Conservation (phyloP, 441 rosid genomes). For the Syzygium syzygioides region DNA sequence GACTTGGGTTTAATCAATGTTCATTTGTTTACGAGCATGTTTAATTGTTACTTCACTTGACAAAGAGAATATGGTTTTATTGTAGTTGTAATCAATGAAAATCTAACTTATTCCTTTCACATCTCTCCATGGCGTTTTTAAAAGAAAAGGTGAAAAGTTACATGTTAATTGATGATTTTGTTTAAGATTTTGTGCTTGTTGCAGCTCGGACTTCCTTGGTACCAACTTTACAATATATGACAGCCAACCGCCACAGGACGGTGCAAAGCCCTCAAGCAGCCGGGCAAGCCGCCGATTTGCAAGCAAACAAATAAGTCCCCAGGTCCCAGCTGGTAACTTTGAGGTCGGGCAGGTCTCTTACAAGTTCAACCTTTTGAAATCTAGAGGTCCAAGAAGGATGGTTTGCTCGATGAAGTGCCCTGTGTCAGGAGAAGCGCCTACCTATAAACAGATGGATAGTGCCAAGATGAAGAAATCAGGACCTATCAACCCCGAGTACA, state of each 20-base stretch:
- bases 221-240: slow-evolving; percentile 88
- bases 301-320: slow-evolving; percentile 90
- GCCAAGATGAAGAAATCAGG: slow-evolving; percentile 28
- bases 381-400: slow-evolving; percentile 98
- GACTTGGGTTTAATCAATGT: not conserved
- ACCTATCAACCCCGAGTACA: slow-evolving; percentile 20
- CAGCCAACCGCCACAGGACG: slow-evolving; percentile 72
- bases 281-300: slow-evolving; percentile 77
- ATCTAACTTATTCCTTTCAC: not conserved
- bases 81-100: not conserved
- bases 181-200: not conserved
- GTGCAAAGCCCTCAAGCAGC: slow-evolving; percentile 77
- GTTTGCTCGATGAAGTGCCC: slow-evolving; percentile 59
- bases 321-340: slow-evolving; percentile 83
- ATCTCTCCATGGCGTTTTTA: not conserved
- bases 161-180: not conserved
- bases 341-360: slow-evolving; percentile 80
- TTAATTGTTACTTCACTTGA: not conserved
- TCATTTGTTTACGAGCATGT: not conserved
- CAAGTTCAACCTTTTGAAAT: slow-evolving; percentile 87
- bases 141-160: not conserved
- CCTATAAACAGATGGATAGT: slow-evolving; percentile 12
- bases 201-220: slow-evolving; percentile 93
- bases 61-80: not conserved
- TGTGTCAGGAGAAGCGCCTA: slow-evolving; percentile 23